Conservation (phyloP, 306 rosid species). For the Vigna reflexopilosa region DNA sequence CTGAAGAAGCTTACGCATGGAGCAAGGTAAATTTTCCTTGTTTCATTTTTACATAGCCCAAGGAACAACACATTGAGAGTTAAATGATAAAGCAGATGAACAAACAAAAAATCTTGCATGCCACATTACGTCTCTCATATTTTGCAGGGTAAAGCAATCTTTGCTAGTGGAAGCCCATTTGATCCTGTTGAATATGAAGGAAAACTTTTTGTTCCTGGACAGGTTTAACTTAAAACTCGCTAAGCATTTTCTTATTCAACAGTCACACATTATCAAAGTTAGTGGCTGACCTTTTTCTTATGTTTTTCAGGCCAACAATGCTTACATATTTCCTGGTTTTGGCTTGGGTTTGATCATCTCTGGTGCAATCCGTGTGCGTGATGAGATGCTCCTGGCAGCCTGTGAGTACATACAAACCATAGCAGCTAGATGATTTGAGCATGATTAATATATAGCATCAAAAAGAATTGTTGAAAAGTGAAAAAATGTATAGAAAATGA, state of each 20-base stretch:
- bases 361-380: conserved; percentile 91
- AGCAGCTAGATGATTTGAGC: conserved; percentile 25
- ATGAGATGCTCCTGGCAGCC: conserved; percentile 98
- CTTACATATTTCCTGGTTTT: conserved; percentile 95
- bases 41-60: neutral
- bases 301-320: conserved; percentile 85
- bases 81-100: neutral
- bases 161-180: conserved; percentile 96
- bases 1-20: conserved; percentile 98
- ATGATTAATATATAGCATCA: neutral
- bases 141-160: conserved; percentile 84
- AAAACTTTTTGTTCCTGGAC: conserved; percentile 86
- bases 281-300: conserved; percentile 42
- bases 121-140: conserved; percentile 25
- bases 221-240: conserved; percentile 57
- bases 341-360: conserved; percentile 97
- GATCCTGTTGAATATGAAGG: conserved; percentile 75
- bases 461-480: neutral
- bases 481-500: too few species aligned
- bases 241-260: conserved; percentile 27
- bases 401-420: conserved; percentile 61
- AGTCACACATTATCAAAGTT: conserved; percentile 11
- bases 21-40: conserved; percentile 63
- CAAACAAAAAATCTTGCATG: neutral
- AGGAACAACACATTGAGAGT: conserved; percentile 18